A percentile compares a stretch with the other conserved stretches of the same genome.
Evolutionary conservation across 2,329 filamentous ascomycete species (phyloP).

Genomic region (Berkeleyomyces basicola): DNA sequence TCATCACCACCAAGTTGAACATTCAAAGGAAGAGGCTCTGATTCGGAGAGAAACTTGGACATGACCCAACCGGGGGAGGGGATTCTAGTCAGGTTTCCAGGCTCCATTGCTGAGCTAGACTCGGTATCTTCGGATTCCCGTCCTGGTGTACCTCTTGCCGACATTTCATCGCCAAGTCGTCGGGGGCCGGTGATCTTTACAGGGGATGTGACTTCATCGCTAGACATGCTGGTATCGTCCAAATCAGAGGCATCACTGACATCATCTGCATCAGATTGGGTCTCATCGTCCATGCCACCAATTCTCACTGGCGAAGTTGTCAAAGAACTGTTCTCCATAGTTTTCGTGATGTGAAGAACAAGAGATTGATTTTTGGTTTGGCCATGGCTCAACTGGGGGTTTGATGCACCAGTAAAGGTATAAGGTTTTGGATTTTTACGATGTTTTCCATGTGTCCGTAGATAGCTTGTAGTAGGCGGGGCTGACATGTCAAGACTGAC

Average conservation of each 20-base stretch:
- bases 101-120: conserved; percentile 30
- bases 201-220: conserved; percentile 33
- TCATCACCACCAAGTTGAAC: conserved; percentile 38
- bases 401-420: not conserved
- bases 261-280: conserved; percentile 29
- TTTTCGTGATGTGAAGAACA: conserved; percentile 23
- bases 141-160: conserved; percentile 34
- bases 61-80: conserved; percentile 34
- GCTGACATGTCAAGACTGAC: conserved; percentile 20
- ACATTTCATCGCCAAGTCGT: conserved; percentile 33
- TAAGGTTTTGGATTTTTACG: conserved; percentile 13
- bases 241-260: conserved; percentile 38
- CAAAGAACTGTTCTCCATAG: conserved; percentile 21
- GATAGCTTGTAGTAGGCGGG: conserved; percentile 31
- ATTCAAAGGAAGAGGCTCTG: conserved; percentile 34
- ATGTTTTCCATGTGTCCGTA: conserved; percentile 31
- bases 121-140: conserved; percentile 33
- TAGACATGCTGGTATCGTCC: conserved; percentile 35
- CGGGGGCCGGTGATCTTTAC: conserved; percentile 27
- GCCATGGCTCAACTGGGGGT: not conserved
- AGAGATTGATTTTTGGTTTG: conserved; percentile 18
- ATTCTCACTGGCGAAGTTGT: conserved; percentile 25
- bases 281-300: conserved; percentile 18
- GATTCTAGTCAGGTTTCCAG: conserved; percentile 31
- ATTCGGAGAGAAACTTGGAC: conserved; percentile 40